A percentile compares a stretch with the other conserved stretches of the same genome.
Conservation (phyloP, 805 yeast species). For the Hanseniaspora pseudoguilliermondii region DNA sequence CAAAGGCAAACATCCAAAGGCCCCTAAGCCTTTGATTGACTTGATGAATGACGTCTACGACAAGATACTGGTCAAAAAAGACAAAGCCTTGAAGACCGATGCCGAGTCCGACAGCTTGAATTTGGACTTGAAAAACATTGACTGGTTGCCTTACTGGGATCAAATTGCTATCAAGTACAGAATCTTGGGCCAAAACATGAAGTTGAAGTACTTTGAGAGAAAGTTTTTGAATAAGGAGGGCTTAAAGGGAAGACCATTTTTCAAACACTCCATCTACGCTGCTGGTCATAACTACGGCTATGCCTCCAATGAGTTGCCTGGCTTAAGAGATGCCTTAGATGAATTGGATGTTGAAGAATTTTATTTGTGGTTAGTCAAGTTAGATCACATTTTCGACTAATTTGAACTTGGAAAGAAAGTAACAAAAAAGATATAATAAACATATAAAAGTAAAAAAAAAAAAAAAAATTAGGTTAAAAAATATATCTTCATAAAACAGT, state of each 20-base stretch:
- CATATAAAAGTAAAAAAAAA: background rate
- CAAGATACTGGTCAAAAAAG: conserved; percentile 21
- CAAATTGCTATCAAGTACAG: conserved; percentile 21
- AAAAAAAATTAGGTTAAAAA: too few relatives aligned
- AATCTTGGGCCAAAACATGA: conserved; percentile 26
- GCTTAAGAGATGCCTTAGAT: conserved; percentile 40
- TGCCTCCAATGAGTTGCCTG: conserved; percentile 42
- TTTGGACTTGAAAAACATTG: conserved; percentile 22
- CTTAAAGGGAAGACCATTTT: conserved; percentile 38
- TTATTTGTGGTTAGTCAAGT: conserved; percentile 23
- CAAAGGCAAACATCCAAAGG: background rate
- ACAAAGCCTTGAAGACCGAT: conserved; percentile 23
- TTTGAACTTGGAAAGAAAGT: background rate
- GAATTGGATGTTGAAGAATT: conserved; percentile 31
- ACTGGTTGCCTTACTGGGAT: conserved; percentile 26
- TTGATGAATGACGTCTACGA: conserved; percentile 23
- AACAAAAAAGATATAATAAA: background rate
- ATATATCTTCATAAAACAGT: background rate
- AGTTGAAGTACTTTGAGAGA: conserved; percentile 34
- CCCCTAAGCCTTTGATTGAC: conserved; percentile 19
- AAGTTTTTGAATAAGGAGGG: conserved; percentile 35
- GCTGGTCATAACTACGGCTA: conserved; percentile 47
- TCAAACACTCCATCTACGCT: conserved; percentile 41
- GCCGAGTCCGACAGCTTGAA: conserved; percentile 17
- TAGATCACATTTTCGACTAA: conserved; percentile 13